Conservation (phyloP, 2,329 filamentous ascomycete species). For the Fusarium nurragi region DNA sequence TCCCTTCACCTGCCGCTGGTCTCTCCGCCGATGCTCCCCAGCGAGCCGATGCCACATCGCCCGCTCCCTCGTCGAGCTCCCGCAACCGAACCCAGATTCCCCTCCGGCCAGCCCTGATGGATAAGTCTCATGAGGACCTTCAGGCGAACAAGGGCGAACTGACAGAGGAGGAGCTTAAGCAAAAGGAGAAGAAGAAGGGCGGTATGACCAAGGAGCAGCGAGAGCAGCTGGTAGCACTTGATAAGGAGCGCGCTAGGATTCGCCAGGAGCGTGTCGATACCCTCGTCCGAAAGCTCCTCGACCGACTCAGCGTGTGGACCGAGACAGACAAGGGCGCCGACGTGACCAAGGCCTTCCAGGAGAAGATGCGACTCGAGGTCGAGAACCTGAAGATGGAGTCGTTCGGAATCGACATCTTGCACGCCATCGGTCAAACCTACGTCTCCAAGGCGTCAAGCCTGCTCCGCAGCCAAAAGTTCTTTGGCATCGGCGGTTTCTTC, state of each 20-base stretch:
- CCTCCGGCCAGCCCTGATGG: conserved; percentile 86
- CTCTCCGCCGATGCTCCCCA: conserved; percentile 37
- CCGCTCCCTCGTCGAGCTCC: conserved; percentile 55
- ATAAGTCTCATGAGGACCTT: conserved; percentile 73
- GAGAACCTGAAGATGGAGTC: conserved; percentile 99
- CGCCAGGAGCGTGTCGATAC: conserved; percentile 91
- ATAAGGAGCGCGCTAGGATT: conserved; percentile 82
- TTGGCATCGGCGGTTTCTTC: conserved; percentile 96
- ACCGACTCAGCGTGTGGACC: conserved; percentile 93
- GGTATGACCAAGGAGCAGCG: conserved; percentile 90
- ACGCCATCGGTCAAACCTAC: conserved; percentile 93
- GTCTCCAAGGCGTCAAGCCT: conserved; percentile 86
- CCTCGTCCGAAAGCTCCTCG: conserved; percentile 83
- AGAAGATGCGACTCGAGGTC: conserved; percentile 93
- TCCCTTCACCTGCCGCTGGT: conserved; percentile 24
- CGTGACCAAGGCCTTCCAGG: conserved; percentile 88
- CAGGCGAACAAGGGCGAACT: conserved; percentile 80
- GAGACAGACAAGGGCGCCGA: conserved; percentile 91
- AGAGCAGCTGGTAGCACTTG: conserved; percentile 88
- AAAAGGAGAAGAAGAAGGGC: conserved; percentile 83
- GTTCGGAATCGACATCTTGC: conserved; percentile 94
- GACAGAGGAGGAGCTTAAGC: conserved; percentile 60
- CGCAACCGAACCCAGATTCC: conserved; percentile 67
- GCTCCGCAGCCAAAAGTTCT: conserved; percentile 94
- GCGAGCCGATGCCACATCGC: conserved; percentile 51